phyloP scores from a whole-genome alignment of 202 grass and related monocot genomes.

The Panicum hallii region DNA sequence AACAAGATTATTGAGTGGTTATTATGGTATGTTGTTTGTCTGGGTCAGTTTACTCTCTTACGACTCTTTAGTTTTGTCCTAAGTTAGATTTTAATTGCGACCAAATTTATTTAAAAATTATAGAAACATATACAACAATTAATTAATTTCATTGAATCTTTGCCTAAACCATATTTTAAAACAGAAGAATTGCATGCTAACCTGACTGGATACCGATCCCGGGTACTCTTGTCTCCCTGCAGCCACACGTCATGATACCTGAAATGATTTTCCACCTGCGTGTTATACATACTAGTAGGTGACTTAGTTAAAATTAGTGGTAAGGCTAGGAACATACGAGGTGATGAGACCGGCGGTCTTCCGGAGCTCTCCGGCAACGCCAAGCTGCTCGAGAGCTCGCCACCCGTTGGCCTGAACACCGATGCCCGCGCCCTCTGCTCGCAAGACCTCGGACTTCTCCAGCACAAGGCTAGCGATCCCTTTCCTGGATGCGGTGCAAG shows the following conservation, averaged over 20 bases:
- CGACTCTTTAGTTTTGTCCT: too few relatives aligned
- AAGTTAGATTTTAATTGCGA: too few relatives aligned
- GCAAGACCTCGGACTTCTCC: constrained; percentile 49
- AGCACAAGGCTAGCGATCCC: constrained; percentile 58
- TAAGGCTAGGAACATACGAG: neutral
- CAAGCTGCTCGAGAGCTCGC: constrained; percentile 54
- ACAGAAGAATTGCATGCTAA: neutral
- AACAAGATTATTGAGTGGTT: neutral
- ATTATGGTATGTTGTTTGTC: neutral
- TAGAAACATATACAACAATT: too few relatives aligned
- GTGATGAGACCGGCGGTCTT: constrained; percentile 29
- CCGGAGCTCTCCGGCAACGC: constrained; percentile 40
- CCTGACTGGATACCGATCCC: neutral
- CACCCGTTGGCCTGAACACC: constrained; percentile 61
- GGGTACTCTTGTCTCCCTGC: neutral
- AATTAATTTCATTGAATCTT: too few relatives aligned
- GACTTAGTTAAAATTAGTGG: neutral
- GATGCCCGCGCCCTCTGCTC: constrained; percentile 54
- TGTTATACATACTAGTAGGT: neutral
- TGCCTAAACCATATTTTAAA: neutral
- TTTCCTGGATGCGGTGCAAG: constrained; percentile 49
- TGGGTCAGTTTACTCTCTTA: too few relatives aligned
- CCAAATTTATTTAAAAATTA: too few relatives aligned
- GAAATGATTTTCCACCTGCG: neutral
- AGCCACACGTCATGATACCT: constrained; percentile 31